phyloP scores from a whole-genome alignment of 1,139 yeast genomes.

The Candida buenavistaensis region DNA sequence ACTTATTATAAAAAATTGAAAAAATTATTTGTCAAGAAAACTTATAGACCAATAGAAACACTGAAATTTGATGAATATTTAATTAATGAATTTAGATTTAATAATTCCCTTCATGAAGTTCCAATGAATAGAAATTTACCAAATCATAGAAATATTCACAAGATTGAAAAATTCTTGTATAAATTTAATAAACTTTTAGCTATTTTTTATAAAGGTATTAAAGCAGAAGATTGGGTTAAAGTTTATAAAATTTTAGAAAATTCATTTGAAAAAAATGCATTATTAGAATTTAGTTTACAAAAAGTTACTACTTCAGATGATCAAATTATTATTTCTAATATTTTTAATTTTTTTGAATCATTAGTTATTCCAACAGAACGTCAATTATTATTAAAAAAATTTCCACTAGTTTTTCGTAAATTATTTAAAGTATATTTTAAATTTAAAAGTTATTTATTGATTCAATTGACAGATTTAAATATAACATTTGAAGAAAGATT shows the following conservation, averaged over 20 bases:
- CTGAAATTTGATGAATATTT: constrained; percentile 42
- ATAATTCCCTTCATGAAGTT: constrained; percentile 44
- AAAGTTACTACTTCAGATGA: constrained; percentile 47
- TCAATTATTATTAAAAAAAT: constrained; percentile 45
- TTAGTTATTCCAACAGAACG: constrained; percentile 48
- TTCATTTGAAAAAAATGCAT: constrained; percentile 52
- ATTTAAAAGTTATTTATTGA: constrained; percentile 61
- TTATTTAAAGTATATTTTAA: constrained; percentile 68
- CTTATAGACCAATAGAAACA: constrained; percentile 64
- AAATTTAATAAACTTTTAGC: constrained; percentile 65
- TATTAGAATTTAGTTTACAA: constrained; percentile 60
- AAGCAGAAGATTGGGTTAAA: constrained; percentile 77
- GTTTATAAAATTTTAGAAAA: constrained; percentile 73
- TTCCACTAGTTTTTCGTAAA: constrained; percentile 73
- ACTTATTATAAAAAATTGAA: constrained; percentile 67
- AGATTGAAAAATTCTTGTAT: constrained; percentile 59
- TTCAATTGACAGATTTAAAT: constrained; percentile 64
- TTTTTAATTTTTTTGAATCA: constrained; percentile 68
- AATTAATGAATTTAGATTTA: constrained; percentile 40
- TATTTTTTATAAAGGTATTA: constrained; percentile 58
- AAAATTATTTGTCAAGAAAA: constrained; percentile 71
- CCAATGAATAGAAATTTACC: constrained; percentile 52
- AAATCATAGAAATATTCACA: constrained; percentile 43
- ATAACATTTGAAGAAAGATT: constrained; percentile 60
- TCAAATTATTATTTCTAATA: constrained; percentile 62